Percentiles rank a stretch among this genome's conserved stretches.
These are phyloP conservation scores for Penicillium vulpinum DNA, from an alignment of 2,329 filamentous ascomycete species.

Conservation along the genomic window DNA sequence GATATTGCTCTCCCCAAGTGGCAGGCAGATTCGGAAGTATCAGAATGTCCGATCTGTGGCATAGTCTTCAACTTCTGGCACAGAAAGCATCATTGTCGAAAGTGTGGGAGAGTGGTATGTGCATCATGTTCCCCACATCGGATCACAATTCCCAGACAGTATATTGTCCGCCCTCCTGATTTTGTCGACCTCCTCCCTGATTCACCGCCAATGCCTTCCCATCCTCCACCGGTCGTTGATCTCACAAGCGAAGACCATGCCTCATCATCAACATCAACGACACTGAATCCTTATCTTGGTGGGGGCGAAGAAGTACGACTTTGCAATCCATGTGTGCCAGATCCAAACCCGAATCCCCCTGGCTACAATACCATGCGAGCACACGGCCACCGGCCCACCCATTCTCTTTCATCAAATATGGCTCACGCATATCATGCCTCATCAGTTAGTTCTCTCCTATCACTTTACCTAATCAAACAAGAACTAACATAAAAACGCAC, in stretches of 20 bases:
- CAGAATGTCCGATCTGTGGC: conserved; percentile 79
- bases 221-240: conserved; percentile 50
- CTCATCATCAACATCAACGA: conserved; percentile 12
- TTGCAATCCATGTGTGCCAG: conserved; percentile 72
- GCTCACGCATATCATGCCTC: neutral
- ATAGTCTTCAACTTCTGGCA: conserved; percentile 80
- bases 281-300: conserved; percentile 54
- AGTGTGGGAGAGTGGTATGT: conserved; percentile 92
- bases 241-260: conserved; percentile 45
- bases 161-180: conserved; percentile 77
- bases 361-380: conserved; percentile 31
- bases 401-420: conserved; percentile 24
- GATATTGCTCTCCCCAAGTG: conserved; percentile 63
- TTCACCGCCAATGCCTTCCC: conserved; percentile 41
- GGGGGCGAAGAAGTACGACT: conserved; percentile 69
- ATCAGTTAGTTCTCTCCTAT: conserved; percentile 4
- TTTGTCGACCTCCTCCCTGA: conserved; percentile 36
- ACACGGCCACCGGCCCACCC: conserved; percentile 21
- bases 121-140: conserved; percentile 86
- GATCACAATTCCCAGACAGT: conserved; percentile 91
- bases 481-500: neutral
- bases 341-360: conserved; percentile 61
- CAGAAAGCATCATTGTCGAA: conserved; percentile 93
- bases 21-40: conserved; percentile 85
- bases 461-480: neutral